Evolutionary conservation across 78 protist species (phyloP).

Genomic region (Dictyostelium citrinum): DNA sequence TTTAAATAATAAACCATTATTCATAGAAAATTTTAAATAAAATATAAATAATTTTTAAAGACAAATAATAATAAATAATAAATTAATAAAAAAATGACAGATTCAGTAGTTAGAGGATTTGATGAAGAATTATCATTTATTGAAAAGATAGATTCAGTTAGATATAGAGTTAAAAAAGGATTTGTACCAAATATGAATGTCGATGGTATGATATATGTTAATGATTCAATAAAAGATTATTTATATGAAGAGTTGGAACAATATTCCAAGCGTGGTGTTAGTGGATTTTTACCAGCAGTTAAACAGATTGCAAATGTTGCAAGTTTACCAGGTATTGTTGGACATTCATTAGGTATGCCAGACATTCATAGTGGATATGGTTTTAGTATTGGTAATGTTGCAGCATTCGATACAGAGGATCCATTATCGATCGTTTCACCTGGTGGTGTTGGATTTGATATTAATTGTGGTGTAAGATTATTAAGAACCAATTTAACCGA

Average conservation of each 20-base stretch:
- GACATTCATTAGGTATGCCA: constrained; percentile 92
- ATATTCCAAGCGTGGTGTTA: constrained; percentile 19
- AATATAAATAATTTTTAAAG: neutral
- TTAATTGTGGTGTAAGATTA: constrained; percentile 98
- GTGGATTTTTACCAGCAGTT: constrained; percentile 90
- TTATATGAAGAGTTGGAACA: constrained; percentile 91
- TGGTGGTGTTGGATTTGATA: constrained; percentile 95
- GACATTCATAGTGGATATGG: constrained; percentile 96
- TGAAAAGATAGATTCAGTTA: constrained; percentile 58
- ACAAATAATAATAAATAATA: neutral
- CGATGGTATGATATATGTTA: constrained; percentile 89
- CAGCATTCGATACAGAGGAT: constrained; percentile 95
- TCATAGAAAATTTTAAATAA: neutral
- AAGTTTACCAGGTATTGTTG: constrained; percentile 93
- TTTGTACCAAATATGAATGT: constrained; percentile 91
- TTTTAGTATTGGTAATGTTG: constrained; percentile 97
- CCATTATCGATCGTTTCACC: constrained; percentile 96
- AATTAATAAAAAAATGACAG: neutral
- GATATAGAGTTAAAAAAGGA: constrained; percentile 85
- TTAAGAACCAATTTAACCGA: constrained; percentile 92
- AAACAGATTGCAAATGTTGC: constrained; percentile 95
- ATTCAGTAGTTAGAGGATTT: constrained; percentile 7
- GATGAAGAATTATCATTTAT: constrained; percentile 79
- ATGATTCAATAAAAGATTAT: constrained; percentile 72
- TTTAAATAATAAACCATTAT: neutral